A percentile compares a stretch with the other conserved stretches of the same genome.
Conservation (phyloP, 768 basidiomycete genomes). For the Tricholoma hemisulphureum region DNA sequence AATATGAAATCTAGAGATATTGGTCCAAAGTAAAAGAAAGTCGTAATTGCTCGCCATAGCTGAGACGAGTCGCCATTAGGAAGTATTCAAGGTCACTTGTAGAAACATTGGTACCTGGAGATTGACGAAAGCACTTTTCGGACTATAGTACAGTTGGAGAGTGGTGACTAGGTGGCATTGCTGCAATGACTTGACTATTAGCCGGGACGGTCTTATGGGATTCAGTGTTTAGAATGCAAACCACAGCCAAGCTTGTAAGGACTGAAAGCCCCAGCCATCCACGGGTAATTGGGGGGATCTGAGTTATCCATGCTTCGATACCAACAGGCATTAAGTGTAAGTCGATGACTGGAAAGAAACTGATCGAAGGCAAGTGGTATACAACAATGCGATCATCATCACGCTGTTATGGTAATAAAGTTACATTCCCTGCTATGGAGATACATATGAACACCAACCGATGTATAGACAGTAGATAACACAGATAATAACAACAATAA, state of each 20-base stretch:
- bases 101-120: constrained; percentile 54
- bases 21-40: constrained; percentile 94
- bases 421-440: background rate
- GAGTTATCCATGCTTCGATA: constrained; percentile 86
- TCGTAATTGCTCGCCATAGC: constrained; percentile 87
- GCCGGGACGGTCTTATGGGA: background rate
- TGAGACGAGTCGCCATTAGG: constrained; percentile 29
- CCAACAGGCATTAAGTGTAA: constrained; percentile 64
- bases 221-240: constrained; percentile 43
- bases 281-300: constrained; percentile 90
- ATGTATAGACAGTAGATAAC: background rate
- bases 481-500: no score
- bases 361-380: no score
- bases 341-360: background rate
- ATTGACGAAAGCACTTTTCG: constrained; percentile 79
- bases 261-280: constrained; percentile 82
- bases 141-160: constrained; percentile 90
- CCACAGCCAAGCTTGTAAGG: constrained; percentile 80
- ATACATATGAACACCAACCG: background rate
- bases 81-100: background rate
- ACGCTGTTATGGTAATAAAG: no score
- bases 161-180: constrained; percentile 93
- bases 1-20: constrained; percentile 94
- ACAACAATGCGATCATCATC: no score
- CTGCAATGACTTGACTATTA: constrained; percentile 36